Evolutionary conservation across 176 grass and related monocot species (phyloP).

Genomic region (Oryza glaberrima): DNA sequence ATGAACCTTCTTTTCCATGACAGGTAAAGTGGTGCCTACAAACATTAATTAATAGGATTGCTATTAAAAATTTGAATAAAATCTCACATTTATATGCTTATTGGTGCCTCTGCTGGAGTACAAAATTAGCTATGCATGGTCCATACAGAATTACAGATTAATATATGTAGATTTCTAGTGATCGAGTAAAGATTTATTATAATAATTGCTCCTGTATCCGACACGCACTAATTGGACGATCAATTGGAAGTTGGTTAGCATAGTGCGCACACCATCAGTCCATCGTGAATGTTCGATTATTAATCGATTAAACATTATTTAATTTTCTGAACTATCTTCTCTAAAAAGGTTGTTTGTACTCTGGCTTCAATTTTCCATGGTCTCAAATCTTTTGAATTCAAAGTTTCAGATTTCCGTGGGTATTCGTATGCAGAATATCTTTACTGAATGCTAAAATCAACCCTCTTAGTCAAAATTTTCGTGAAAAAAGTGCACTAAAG

Average conservation of each 20-base stretch:
- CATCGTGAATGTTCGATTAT: slow-evolving; percentile 9
- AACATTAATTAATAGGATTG: slow-evolving; percentile 18
- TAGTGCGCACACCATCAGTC: slow-evolving; percentile 29
- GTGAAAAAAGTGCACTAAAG: not conserved
- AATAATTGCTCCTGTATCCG: slow-evolving; percentile 18
- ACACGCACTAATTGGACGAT: slow-evolving; percentile 20
- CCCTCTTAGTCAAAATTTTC: not conserved
- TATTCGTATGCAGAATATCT: not conserved
- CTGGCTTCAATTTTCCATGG: not conserved
- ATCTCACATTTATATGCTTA: not conserved
- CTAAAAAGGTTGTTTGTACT: not conserved
- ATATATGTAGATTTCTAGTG: not conserved
- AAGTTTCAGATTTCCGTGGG: not conserved
- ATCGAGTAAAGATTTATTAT: not conserved
- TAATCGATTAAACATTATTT: slow-evolving; percentile 1
- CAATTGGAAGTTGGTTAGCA: not conserved
- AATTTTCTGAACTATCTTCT: not conserved
- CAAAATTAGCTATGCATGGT: slow-evolving; percentile 13
- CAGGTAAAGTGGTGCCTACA: slow-evolving; percentile 31
- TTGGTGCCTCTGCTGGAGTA: not conserved
- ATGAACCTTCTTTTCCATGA: slow-evolving; percentile 45
- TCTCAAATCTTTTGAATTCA: not conserved
- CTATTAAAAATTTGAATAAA: slow-evolving; percentile 19
- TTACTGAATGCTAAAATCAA: not conserved
- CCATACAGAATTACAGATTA: not conserved